phyloP scores from a whole-genome alignment of 2,329 filamentous ascomycete genomes.

The Purpureocillium takamizusanense region DNA sequence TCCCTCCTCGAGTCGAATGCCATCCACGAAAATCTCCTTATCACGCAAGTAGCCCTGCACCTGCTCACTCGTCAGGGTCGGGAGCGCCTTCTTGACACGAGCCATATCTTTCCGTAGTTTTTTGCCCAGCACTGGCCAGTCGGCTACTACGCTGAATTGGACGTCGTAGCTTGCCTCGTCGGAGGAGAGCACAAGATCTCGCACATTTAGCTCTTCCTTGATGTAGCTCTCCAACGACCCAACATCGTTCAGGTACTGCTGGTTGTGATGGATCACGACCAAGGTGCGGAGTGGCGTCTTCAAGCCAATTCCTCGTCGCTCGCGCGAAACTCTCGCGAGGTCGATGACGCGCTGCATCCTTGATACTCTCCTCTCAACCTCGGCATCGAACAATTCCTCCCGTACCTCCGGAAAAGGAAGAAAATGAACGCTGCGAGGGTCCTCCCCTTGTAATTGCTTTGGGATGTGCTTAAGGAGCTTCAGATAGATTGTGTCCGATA shows the following conservation, averaged over 20 bases:
- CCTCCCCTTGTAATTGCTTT: slow-evolving; percentile 56
- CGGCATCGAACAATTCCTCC: slow-evolving; percentile 77
- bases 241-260: slow-evolving; percentile 78
- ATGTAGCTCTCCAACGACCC: slow-evolving; percentile 82
- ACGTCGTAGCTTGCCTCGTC: slow-evolving; percentile 91
- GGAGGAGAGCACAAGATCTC: slow-evolving; percentile 71
- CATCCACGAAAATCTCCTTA: slow-evolving; percentile 73
- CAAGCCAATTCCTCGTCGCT: slow-evolving; percentile 73
- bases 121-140: slow-evolving; percentile 92
- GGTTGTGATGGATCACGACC: slow-evolving; percentile 77
- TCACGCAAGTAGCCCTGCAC: slow-evolving; percentile 69
- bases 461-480: slow-evolving; percentile 77
- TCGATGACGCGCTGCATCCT: slow-evolving; percentile 97
- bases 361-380: slow-evolving; percentile 75
- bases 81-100: slow-evolving; percentile 85
- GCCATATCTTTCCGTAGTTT: slow-evolving; percentile 94
- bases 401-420: slow-evolving; percentile 81
- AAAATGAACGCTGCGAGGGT: slow-evolving; percentile 86
- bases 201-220: slow-evolving; percentile 82
- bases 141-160: slow-evolving; percentile 79
- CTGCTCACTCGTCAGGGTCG: slow-evolving; percentile 66
- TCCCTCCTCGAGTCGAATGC: slow-evolving; percentile 71
- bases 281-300: slow-evolving; percentile 89
- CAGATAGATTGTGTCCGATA: slow-evolving; percentile 89
- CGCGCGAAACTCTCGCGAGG: slow-evolving; percentile 75